Evolutionary conservation across 345 rosid species (phyloP), one percentile per base, ranked within the genome.

Genomic region (Diplotaxis tenuifolia): DNA sequence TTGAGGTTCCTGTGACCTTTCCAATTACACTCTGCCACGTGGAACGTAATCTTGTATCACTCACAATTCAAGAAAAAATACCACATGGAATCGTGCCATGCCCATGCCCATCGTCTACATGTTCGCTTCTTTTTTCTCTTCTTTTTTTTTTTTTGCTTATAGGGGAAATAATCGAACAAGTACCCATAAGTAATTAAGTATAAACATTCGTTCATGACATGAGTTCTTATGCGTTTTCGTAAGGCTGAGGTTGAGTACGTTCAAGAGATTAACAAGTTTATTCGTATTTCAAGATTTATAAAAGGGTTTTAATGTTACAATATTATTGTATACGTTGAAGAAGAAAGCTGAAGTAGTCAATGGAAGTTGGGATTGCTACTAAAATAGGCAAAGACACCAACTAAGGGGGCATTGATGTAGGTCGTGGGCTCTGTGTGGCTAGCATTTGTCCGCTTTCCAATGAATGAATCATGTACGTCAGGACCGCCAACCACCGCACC

Each of bases 401-500:
- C 98, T 65, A 92, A 86, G 9, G 99, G 98, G 15, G 99, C 99
- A 73, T 92, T 95, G 54, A 92, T 95, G 40, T 95, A 92, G 0
- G 98, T 92, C 0, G 99, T 88, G 0, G 98, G 98, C 81, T 95
- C 99, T 0, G 96, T 82, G 73, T 87, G 84, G 79, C 77, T 76
- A 77, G 83, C 90, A 79, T 90, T 91, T 1, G 32, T 84, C 50
- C 99, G 80, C 29, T 81, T 82, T 22, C 90, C 99, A 0, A 59
- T 81, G 22, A 83, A 95, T 0, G 3, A 58, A 67, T 95, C 99
- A 50, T 90, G 90, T 11, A 79, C 79, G 1, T 78, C 75, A 0
- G 99, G 99, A 3, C 99, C 98, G 3, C 99, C 99, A 5, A 90
- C 89, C 2, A 95, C 70, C 2, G 99, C 99, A 19, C 98, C 99